phyloP scores from a whole-genome alignment of 2,329 filamentous ascomycete species.

The Fusarium longipes region DNA sequence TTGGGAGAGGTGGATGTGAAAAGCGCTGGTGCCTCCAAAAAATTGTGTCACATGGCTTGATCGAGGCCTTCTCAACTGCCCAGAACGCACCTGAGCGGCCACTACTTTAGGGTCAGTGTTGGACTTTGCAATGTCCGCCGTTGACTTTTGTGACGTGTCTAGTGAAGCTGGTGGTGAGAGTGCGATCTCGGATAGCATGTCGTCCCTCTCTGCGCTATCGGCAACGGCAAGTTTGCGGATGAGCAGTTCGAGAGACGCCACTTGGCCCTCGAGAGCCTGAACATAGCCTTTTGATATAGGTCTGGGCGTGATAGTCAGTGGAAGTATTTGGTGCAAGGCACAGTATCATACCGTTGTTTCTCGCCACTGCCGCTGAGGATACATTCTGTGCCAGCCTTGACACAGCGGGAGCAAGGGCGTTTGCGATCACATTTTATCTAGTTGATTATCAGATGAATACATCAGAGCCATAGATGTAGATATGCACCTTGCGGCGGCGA shows the following conservation, averaged over 20 bases:
- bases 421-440: conserved; percentile 66
- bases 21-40: conserved; percentile 61
- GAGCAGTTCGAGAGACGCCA: conserved; percentile 58
- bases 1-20: conserved; percentile 53
- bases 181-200: conserved; percentile 55
- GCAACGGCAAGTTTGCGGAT: conserved; percentile 58
- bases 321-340: neutral
- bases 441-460: neutral
- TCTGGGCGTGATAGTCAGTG: conserved; percentile 42
- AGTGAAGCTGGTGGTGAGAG: conserved; percentile 40
- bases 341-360: conserved; percentile 54
- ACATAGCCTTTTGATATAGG: conserved; percentile 60
- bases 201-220: conserved; percentile 53
- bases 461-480: neutral
- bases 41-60: conserved; percentile 58
- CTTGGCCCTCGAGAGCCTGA: conserved; percentile 59
- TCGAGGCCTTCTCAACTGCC: conserved; percentile 54
- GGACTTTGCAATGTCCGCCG: conserved; percentile 38
- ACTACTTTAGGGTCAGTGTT: conserved; percentile 48
- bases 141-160: conserved; percentile 23
- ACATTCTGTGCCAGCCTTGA: conserved; percentile 55
- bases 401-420: conserved; percentile 62
- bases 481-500: conserved; percentile 55
- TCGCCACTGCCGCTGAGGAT: conserved; percentile 55
- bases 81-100: conserved; percentile 49